Percentiles rank a stretch among this genome's conserved stretches.
Conservation (phyloP, 2,329 filamentous ascomycete genomes). For the Ceratocystis albifundus region DNA sequence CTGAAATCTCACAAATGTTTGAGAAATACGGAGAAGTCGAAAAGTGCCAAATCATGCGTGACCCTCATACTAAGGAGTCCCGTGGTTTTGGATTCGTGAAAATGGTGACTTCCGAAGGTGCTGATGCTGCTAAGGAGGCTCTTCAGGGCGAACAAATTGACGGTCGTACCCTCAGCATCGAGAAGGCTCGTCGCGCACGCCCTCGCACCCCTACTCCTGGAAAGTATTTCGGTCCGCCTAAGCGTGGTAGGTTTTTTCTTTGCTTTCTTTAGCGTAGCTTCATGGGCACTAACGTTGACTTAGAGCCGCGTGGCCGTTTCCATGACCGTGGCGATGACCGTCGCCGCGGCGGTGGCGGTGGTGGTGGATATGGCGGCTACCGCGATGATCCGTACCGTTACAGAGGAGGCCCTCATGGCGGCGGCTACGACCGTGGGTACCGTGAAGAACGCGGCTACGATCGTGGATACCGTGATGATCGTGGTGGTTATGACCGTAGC, state of each 20-base stretch:
- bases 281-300: background rate
- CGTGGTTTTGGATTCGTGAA: constrained; percentile 99
- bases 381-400: constrained; percentile 50
- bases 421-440: constrained; percentile 42
- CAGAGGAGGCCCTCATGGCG: constrained; percentile 39
- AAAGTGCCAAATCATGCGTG: constrained; percentile 99
- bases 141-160: constrained; percentile 92
- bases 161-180: constrained; percentile 90
- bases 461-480: constrained; percentile 38
- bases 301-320: constrained; percentile 35
- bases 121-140: constrained; percentile 91
- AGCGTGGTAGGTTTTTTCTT: constrained; percentile 61
- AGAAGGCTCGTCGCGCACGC: constrained; percentile 91
- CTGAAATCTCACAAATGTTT: constrained; percentile 86
- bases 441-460: constrained; percentile 38
- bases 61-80: constrained; percentile 96
- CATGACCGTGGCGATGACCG: constrained; percentile 54
- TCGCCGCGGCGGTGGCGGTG: constrained; percentile 47
- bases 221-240: constrained; percentile 98
- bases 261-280: background rate
- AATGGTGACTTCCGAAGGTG: constrained; percentile 90
- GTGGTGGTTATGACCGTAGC: constrained; percentile 36
- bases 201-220: constrained; percentile 93
- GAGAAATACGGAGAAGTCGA: constrained; percentile 98
- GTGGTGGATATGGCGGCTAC: constrained; percentile 36